These are phyloP conservation scores for Calvatia gigantea DNA, from an alignment of 768 basidiomycete genomes.

Conservation along the genomic window DNA sequence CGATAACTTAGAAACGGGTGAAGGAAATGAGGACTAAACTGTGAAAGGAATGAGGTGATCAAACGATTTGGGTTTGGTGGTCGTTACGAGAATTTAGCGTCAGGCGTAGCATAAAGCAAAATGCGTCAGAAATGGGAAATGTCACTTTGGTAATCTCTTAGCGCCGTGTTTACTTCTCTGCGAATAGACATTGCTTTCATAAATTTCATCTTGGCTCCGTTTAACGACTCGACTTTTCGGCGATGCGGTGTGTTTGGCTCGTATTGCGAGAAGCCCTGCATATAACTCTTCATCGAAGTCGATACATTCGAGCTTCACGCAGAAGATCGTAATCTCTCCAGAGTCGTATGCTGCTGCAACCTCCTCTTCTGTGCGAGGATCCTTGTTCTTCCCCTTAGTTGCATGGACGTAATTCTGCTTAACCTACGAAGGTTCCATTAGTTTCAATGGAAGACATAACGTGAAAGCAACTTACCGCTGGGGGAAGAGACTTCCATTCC, in stretches of 20 bases:
- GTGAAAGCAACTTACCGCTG: slow-evolving; percentile 27
- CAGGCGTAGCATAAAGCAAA: not conserved
- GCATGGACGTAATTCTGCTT: slow-evolving; percentile 33
- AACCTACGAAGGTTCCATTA: slow-evolving; percentile 20
- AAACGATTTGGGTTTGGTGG: not conserved
- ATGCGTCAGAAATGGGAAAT: not conserved
- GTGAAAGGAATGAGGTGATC: not conserved
- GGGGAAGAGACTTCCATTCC: slow-evolving; percentile 44
- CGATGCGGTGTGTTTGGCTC: not conserved
- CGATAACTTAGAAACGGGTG: not conserved
- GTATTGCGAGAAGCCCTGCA: slow-evolving; percentile 19
- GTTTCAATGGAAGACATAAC: not conserved
- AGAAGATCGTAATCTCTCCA: slow-evolving; percentile 42
- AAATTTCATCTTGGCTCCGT: not conserved
- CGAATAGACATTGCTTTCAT: slow-evolving; percentile 2
- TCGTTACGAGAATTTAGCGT: not conserved
- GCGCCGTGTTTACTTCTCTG: not conserved
- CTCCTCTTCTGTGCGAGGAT: slow-evolving; percentile 26
- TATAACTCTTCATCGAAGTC: slow-evolving; percentile 41
- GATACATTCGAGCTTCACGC: slow-evolving; percentile 43
- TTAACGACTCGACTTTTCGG: not conserved
- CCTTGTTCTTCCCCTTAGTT: slow-evolving; percentile 36
- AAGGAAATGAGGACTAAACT: not conserved
- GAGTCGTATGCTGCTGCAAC: slow-evolving; percentile 41
- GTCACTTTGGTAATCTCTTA: not conserved